Conservation (phyloP, 148 eudicot genomes). For the Agrostemma githago region DNA sequence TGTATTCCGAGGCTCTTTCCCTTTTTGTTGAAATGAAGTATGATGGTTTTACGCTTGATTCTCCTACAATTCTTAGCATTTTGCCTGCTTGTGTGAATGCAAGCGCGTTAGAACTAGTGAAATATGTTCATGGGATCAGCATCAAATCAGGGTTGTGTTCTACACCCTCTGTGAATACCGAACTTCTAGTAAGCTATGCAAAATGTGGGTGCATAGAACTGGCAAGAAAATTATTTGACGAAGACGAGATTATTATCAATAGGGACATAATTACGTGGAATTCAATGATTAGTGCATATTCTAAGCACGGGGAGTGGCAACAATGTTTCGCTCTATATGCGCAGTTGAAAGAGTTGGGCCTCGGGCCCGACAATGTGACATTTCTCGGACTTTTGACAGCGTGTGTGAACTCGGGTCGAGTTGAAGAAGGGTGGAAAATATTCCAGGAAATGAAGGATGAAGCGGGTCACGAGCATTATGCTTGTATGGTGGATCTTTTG, state of each 20-base stretch:
- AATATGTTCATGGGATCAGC: slow-evolving; percentile 31
- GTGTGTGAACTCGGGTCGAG: slow-evolving; percentile 38
- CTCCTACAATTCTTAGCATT: slow-evolving; percentile 21
- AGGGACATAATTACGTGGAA: slow-evolving; percentile 36
- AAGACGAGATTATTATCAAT: slow-evolving; percentile 17
- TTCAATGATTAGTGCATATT: slow-evolving; percentile 34
- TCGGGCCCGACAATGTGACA: slow-evolving; percentile 31
- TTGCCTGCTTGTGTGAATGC: slow-evolving; percentile 38
- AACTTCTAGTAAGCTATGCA: slow-evolving; percentile 33
- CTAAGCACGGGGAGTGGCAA: slow-evolving; percentile 36
- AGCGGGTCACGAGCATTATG: slow-evolving; percentile 37
- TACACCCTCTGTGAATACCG: slow-evolving; percentile 25
- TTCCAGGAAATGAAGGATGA: slow-evolving; percentile 32
- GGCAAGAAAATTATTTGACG: slow-evolving; percentile 35
- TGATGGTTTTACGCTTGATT: slow-evolving; percentile 24
- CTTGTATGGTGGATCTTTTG: slow-evolving; percentile 38
- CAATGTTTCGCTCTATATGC: slow-evolving; percentile 27
- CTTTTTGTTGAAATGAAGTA: slow-evolving; percentile 25
- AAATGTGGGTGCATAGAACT: slow-evolving; percentile 41
- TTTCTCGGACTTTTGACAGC: slow-evolving; percentile 36
- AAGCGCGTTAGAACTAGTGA: slow-evolving; percentile 31
- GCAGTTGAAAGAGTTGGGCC: slow-evolving; percentile 24
- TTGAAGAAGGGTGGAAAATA: slow-evolving; percentile 23
- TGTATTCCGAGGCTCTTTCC: slow-evolving; percentile 23
- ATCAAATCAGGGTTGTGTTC: slow-evolving; percentile 27